Conservation (phyloP, 2,329 filamentous ascomycete species). For the Thelonectria blattea region DNA sequence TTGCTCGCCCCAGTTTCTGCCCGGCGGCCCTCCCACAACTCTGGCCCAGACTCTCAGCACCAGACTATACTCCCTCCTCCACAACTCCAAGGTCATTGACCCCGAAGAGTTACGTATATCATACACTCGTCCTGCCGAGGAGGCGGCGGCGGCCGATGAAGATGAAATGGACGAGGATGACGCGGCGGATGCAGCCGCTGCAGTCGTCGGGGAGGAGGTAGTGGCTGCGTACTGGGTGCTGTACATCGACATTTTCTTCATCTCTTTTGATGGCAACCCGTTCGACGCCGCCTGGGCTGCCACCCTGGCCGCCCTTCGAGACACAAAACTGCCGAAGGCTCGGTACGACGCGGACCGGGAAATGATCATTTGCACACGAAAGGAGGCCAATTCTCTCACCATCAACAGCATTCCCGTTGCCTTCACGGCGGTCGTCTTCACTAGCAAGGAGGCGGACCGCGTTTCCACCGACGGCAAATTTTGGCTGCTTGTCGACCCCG, state of each 20-base stretch:
- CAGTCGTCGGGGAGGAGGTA: constrained; percentile 40
- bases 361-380: constrained; percentile 74
- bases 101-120: constrained; percentile 75
- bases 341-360: constrained; percentile 86
- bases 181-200: constrained; percentile 34
- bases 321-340: constrained; percentile 79
- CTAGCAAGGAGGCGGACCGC: constrained; percentile 61
- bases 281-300: constrained; percentile 92
- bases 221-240: constrained; percentile 92
- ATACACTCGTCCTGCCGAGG: constrained; percentile 60
- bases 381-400: constrained; percentile 60
- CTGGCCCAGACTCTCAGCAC: constrained; percentile 87
- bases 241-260: constrained; percentile 93
- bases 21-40: constrained; percentile 79
- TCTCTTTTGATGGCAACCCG: constrained; percentile 89
- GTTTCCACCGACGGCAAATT: constrained; percentile 53
- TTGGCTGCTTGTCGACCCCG: constrained; percentile 88
- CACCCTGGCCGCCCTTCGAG: constrained; percentile 77
- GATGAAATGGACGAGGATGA: constrained; percentile 48
- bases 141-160: constrained; percentile 54
- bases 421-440: constrained; percentile 80
- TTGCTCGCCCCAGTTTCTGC: constrained; percentile 83
- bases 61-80: constrained; percentile 76
- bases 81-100: constrained; percentile 71
- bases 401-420: constrained; percentile 75